phyloP scores from a whole-genome alignment of 176 grass and related monocot genomes.

The Eleusine coracana region DNA sequence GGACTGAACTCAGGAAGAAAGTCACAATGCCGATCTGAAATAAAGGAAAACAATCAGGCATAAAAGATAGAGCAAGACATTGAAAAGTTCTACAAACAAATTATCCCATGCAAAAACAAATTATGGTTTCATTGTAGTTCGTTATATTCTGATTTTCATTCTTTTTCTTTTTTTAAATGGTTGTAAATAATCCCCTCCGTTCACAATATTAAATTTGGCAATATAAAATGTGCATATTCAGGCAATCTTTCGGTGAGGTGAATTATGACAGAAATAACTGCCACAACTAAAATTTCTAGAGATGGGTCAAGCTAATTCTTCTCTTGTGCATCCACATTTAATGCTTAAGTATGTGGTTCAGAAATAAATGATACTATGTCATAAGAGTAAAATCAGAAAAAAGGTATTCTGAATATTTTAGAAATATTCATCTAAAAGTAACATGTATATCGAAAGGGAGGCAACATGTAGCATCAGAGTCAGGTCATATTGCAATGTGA shows the following conservation, averaged over 20 bases:
- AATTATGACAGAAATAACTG: background rate
- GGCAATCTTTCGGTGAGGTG: background rate
- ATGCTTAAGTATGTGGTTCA: background rate
- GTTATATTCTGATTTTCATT: background rate
- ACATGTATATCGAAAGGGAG: background rate
- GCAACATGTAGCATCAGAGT: background rate
- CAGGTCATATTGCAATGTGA: background rate
- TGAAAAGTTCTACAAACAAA: conserved; percentile 8
- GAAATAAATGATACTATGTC: background rate
- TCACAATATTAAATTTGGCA: background rate
- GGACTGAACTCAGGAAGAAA: conserved; percentile 87
- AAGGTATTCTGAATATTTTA: background rate
- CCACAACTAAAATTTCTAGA: background rate
- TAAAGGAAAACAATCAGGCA: conserved; percentile 11
- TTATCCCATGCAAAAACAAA: background rate
- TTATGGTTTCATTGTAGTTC: conserved; percentile 6
- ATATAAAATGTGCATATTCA: background rate
- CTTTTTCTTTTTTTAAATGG: background rate
- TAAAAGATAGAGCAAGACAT: conserved; percentile 10
- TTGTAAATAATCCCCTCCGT: background rate
- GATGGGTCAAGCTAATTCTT: background rate
- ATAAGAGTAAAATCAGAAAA: background rate
- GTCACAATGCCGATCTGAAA: conserved; percentile 97
- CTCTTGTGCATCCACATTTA: background rate
- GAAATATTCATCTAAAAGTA: background rate